Evolutionary conservation across 2,329 filamentous ascomycete genomes (phyloP).

Genomic region (Seiridium unicorne): DNA sequence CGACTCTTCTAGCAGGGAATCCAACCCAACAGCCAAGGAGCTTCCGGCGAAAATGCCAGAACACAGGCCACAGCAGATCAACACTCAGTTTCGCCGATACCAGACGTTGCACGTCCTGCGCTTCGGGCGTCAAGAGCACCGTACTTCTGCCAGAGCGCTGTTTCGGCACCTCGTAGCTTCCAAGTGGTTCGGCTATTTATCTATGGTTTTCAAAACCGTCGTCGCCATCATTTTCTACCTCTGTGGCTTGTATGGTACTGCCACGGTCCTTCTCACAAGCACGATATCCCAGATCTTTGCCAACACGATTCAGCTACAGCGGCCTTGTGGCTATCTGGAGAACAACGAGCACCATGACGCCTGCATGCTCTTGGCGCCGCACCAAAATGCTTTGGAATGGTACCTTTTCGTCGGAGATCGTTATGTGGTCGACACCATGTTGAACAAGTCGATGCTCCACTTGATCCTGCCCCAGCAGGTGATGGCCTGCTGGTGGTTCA

Average conservation of each 20-base stretch:
- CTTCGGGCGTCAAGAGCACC: neutral
- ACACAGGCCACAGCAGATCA: too few species aligned
- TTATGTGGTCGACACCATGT: neutral
- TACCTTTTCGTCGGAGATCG: neutral
- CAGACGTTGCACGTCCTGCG: neutral
- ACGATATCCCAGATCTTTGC: neutral
- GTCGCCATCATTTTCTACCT: neutral
- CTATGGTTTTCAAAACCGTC: neutral
- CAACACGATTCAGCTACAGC: slow-evolving; percentile 6
- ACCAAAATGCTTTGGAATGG: slow-evolving; percentile 23
- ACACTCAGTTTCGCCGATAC: neutral
- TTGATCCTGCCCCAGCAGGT: neutral
- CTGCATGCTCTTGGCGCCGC: slow-evolving; percentile 23
- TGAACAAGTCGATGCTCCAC: neutral
- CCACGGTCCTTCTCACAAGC: neutral
- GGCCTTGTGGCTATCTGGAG: slow-evolving; percentile 18
- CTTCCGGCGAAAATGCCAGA: too few species aligned
- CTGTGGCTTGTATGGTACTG: neutral
- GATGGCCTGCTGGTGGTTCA: neutral
- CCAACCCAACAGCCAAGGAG: too few species aligned
- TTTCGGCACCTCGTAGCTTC: too few species aligned
- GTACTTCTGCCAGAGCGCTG: neutral
- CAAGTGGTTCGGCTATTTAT: too few species aligned
- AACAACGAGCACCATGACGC: slow-evolving; percentile 24
- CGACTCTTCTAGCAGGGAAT: too few species aligned